phyloP scores from a whole-genome alignment of 108 stramenopile species.

The Fragilaria crotonensis region DNA sequence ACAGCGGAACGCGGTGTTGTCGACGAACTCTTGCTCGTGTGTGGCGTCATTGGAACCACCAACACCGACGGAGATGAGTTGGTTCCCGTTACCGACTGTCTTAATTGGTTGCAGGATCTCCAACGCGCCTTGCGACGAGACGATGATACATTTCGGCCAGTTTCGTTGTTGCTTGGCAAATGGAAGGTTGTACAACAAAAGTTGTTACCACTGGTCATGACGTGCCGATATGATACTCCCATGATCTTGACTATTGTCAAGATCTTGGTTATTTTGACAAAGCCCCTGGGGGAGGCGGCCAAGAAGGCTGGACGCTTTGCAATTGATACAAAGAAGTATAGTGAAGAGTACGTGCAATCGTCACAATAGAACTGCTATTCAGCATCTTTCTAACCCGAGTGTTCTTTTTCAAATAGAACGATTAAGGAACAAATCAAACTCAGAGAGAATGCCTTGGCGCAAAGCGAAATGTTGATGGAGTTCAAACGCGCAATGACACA shows the following conservation, averaged over 20 bases:
- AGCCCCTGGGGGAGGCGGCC: conserved; percentile 67
- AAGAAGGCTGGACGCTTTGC: conserved; percentile 59
- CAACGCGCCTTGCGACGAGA: conserved; percentile 81
- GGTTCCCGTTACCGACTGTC: conserved; percentile 76
- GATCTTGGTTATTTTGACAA: conserved; percentile 84
- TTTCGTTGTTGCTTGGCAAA: conserved; percentile 63
- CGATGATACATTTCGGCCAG: conserved; percentile 72
- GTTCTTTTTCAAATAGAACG: conserved; percentile 20
- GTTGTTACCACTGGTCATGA: conserved; percentile 65
- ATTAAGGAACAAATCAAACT: conserved; percentile 63
- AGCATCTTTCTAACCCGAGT: background rate
- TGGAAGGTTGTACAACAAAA: conserved; percentile 82
- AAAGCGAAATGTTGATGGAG: conserved; percentile 60
- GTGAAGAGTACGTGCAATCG: background rate
- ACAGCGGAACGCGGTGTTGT: conserved; percentile 63
- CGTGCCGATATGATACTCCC: conserved; percentile 71
- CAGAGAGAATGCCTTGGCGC: conserved; percentile 78
- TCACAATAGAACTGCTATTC: background rate
- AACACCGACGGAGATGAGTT: conserved; percentile 24
- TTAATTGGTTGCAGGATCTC: conserved; percentile 83
- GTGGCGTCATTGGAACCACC: conserved; percentile 76
- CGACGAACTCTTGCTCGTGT: conserved; percentile 78
- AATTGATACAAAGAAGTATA: conserved; percentile 47
- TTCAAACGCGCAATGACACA: conserved; percentile 68
- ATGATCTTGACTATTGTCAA: conserved; percentile 77